phyloP scores from a whole-genome alignment of 2,329 filamentous ascomycete species.

The Beauveria sp. region DNA sequence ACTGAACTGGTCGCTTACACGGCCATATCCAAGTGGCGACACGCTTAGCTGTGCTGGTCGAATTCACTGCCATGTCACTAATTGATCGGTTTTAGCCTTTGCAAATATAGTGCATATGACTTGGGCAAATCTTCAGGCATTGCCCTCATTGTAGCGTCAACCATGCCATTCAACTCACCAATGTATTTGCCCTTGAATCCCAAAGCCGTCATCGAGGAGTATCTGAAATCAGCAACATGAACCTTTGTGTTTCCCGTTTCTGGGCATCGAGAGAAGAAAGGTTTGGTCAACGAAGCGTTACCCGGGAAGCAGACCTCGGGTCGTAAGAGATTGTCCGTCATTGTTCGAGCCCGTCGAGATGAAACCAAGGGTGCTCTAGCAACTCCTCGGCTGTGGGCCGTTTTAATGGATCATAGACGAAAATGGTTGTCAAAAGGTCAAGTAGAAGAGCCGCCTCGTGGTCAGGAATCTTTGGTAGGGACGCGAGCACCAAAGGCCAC shows the following conservation, averaged over 20 bases:
- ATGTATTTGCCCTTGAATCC: background rate
- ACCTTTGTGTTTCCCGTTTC: too few species aligned
- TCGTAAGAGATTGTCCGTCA: background rate
- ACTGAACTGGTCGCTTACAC: constrained; percentile 16
- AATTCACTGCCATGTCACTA: too few species aligned
- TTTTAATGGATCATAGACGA: constrained; percentile 17
- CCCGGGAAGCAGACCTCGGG: too few species aligned
- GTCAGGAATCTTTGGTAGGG: constrained; percentile 16
- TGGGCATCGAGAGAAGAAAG: too few species aligned
- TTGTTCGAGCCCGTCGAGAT: constrained; percentile 5
- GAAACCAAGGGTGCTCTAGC: constrained; percentile 20
- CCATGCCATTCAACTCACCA: constrained; percentile 9
- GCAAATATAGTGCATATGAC: too few species aligned
- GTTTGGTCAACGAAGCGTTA: too few species aligned
- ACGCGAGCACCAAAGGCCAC: constrained; percentile 5
- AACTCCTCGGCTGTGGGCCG: constrained; percentile 16
- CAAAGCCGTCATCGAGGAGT: too few species aligned
- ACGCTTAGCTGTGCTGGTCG: too few species aligned
- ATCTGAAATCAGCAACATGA: too few species aligned
- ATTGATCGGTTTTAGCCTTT: too few species aligned
- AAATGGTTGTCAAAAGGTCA: constrained; percentile 19
- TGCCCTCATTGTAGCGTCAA: constrained; percentile 12
- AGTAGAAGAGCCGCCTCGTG: constrained; percentile 16
- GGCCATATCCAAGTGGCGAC: constrained; percentile 13
- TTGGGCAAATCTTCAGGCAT: background rate